Conservation (phyloP, 176 grass and related monocot genomes). For the Puccinellia tenuiflora region DNA sequence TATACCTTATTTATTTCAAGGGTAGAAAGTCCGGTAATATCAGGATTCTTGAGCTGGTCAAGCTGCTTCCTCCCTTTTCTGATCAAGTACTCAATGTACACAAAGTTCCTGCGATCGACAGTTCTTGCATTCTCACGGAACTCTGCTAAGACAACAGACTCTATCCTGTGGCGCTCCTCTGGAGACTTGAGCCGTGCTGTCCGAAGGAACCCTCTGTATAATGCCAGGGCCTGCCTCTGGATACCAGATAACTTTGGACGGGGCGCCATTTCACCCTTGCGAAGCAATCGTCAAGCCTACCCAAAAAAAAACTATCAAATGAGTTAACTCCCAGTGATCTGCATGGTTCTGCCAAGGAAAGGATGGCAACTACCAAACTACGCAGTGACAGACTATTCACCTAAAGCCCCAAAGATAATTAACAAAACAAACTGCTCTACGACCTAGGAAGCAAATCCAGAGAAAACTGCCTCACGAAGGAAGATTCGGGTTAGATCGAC, state of each 20-base stretch:
- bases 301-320: not conserved
- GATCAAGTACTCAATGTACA: slow-evolving; percentile 87
- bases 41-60: slow-evolving; percentile 81
- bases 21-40: slow-evolving; percentile 52
- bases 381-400: not conserved
- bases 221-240: slow-evolving; percentile 68
- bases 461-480: too few relatives aligned
- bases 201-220: slow-evolving; percentile 74
- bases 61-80: slow-evolving; percentile 80
- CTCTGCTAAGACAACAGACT: slow-evolving; percentile 56
- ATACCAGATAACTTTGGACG: slow-evolving; percentile 63
- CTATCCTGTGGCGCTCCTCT: slow-evolving; percentile 52
- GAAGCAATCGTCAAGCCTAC: slow-evolving; percentile 2
- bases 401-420: not conserved
- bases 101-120: slow-evolving; percentile 77
- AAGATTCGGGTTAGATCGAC: too few relatives aligned
- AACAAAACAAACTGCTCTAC: not conserved
- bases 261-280: slow-evolving; percentile 54
- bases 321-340: not conserved
- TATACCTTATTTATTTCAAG: slow-evolving; percentile 50
- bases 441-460: not conserved
- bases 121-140: slow-evolving; percentile 58
- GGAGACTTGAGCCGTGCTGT: slow-evolving; percentile 44
- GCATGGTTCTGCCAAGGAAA: not conserved
- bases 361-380: not conserved